Evolutionary conservation across 164 flowering plant genomes (phyloP).

Genomic region (Protea cynaroides): DNA sequence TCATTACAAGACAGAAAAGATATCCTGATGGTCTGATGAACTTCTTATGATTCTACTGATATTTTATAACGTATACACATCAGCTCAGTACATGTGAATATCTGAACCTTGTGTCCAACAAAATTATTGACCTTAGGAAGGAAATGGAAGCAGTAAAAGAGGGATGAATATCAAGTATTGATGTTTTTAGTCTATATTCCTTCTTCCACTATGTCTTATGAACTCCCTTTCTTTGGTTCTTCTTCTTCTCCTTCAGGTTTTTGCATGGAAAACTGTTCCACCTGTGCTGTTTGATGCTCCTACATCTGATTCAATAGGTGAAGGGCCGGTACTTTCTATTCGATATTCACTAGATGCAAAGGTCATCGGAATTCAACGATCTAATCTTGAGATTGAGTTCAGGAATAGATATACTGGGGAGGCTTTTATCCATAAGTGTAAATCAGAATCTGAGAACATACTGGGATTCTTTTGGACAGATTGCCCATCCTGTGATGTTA

Average conservation of each 20-base stretch:
- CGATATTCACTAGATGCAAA: constrained; percentile 76
- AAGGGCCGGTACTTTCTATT: constrained; percentile 69
- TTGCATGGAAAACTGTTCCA: constrained; percentile 71
- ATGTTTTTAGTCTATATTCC: neutral
- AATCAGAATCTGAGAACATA: constrained; percentile 67
- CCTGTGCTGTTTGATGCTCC: constrained; percentile 45
- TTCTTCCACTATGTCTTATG: constrained; percentile 1
- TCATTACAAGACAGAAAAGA: too few species aligned
- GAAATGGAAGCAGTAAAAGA: too few species aligned
- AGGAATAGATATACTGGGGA: constrained; percentile 62
- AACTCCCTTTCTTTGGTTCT: neutral
- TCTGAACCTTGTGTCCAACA: too few species aligned
- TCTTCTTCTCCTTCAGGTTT: constrained; percentile 35
- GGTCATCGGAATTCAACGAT: constrained; percentile 72
- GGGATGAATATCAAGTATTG: too few species aligned
- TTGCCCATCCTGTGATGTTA: constrained; percentile 70
- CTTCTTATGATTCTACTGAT: too few species aligned
- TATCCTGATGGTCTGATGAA: too few species aligned
- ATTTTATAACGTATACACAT: too few species aligned
- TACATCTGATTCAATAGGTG: constrained; percentile 55
- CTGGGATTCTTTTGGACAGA: constrained; percentile 97
- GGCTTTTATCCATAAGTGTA: constrained; percentile 50
- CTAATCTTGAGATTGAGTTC: constrained; percentile 66
- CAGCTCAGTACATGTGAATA: too few species aligned
- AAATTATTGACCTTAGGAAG: too few species aligned